Evolutionary conservation across 2,329 filamentous ascomycete species (phyloP).

Genomic region (Penicillium oxalicum): DNA sequence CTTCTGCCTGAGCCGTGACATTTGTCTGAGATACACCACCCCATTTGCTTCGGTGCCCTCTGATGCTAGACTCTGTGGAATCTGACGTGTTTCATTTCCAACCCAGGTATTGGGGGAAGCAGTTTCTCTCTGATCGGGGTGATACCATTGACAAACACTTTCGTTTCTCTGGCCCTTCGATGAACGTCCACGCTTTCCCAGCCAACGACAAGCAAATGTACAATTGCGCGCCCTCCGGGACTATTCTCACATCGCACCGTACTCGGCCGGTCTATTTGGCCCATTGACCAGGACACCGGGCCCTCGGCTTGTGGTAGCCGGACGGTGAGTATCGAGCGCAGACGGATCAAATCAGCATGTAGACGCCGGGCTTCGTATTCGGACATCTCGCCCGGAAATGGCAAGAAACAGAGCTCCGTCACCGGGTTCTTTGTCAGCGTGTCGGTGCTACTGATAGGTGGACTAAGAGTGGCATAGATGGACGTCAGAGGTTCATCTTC

Average conservation of each 20-base stretch:
- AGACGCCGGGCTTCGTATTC: conserved; percentile 25
- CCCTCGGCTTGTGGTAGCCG: conserved; percentile 24
- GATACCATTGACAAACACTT: conserved; percentile 42
- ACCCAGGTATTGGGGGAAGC: conserved; percentile 31
- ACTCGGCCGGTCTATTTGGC: conserved; percentile 33
- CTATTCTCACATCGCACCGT: conserved; percentile 31
- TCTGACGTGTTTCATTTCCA: conserved; percentile 44
- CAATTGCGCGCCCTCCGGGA: conserved; percentile 37
- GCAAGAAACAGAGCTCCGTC: conserved; percentile 46
- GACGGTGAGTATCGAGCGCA: conserved; percentile 31
- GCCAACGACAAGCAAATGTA: conserved; percentile 43
- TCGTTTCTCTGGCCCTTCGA: conserved; percentile 41
- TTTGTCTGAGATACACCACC: no score
- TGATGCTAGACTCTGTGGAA: conserved; percentile 28
- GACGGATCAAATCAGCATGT: conserved; percentile 31
- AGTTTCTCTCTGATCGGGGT: conserved; percentile 38
- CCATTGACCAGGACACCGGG: conserved; percentile 31
- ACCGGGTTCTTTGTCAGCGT: conserved; percentile 37
- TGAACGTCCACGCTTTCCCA: conserved; percentile 50
- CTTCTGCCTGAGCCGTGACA: not conserved
- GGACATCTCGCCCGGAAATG: conserved; percentile 36
- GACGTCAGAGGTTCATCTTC: conserved; percentile 16
- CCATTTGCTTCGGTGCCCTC: not conserved
- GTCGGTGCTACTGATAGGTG: conserved; percentile 21
- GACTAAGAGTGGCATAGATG: conserved; percentile 29